Percentiles rank a stretch among this genome's conserved stretches.
Evolutionary conservation across 1,284 basidiomycete genomes (phyloP).

Genomic region (Boletus semigastroideus): DNA sequence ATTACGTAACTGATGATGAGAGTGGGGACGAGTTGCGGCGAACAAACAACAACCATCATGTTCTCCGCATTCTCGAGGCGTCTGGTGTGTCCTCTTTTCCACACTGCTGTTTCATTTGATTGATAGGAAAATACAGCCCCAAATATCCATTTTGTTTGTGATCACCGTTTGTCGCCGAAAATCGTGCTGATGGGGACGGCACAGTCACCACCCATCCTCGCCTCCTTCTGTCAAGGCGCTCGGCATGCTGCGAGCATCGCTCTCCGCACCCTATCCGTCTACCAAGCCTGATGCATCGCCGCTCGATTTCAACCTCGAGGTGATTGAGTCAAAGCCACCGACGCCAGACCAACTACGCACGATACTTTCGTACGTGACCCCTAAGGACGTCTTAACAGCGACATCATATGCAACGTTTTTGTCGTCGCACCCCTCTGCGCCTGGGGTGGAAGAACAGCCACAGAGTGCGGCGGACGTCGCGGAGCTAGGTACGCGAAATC

Average conservation of each 20-base stretch:
- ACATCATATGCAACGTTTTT: conserved; percentile 39
- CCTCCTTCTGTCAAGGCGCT: conserved; percentile 63
- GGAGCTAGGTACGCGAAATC: conserved; percentile 52
- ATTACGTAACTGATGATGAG: conserved; percentile 9
- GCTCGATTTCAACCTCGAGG: conserved; percentile 67
- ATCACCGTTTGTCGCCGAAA: conserved; percentile 2
- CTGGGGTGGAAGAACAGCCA: conserved; percentile 36
- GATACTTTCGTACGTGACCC: conserved; percentile 61
- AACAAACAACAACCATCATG: conserved; percentile 10
- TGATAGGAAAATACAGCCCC: conserved; percentile 41
- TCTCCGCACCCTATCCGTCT: conserved; percentile 61
- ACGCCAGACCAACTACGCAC: conserved; percentile 65
- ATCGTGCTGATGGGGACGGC: conserved; percentile 2
- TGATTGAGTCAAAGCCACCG: conserved; percentile 62
- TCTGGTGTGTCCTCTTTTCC: conserved; percentile 19
- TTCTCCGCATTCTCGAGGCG: conserved; percentile 35
- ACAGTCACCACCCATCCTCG: conserved; percentile 62
- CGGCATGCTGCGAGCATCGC: conserved; percentile 53
- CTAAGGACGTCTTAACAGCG: conserved; percentile 28
- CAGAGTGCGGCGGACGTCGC: conserved; percentile 46
- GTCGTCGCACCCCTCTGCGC: conserved; percentile 24
- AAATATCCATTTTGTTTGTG: conserved; percentile 66
- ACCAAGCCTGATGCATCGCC: conserved; percentile 45
- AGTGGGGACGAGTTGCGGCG: background rate
- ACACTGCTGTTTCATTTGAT: background rate